Percentiles rank a stretch among this genome's conserved stretches.
These are phyloP conservation scores for Camillea tinctor DNA, from an alignment of 2,329 filamentous ascomycete species.

Conservation along the genomic window DNA sequence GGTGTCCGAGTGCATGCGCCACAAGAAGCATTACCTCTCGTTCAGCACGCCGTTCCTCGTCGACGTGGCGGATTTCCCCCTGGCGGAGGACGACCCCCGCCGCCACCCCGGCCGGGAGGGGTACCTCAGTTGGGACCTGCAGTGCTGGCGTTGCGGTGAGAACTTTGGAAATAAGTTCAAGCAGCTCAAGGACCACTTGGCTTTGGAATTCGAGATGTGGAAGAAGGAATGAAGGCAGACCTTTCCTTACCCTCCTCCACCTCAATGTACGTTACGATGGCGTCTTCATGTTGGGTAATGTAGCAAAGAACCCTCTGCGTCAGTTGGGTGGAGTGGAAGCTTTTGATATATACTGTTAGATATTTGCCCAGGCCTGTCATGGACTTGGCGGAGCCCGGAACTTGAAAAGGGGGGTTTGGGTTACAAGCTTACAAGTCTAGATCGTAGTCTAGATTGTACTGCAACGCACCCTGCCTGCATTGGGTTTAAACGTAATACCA, in stretches of 20 bases:
- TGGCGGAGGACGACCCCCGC: constrained; percentile 63
- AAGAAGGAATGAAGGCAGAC: constrained; percentile 51
- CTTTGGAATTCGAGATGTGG: constrained; percentile 74
- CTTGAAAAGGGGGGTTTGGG: no score
- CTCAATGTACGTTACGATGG: not conserved
- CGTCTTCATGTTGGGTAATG: no score
- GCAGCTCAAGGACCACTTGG: constrained; percentile 55
- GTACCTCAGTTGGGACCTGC: constrained; percentile 65
- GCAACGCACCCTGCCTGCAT: no score
- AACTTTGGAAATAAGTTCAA: constrained; percentile 74
- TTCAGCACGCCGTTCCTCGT: constrained; percentile 87
- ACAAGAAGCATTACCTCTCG: constrained; percentile 88
- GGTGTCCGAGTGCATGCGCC: constrained; percentile 68
- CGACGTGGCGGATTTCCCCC: constrained; percentile 73
- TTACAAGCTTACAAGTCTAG: no score
- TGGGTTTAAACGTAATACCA: no score
- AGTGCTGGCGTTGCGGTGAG: constrained; percentile 80
- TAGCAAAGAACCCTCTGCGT: no score
- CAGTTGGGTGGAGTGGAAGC: no score
- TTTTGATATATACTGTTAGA: no score
- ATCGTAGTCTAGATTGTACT: no score
- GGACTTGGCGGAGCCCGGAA: no score
- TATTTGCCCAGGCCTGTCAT: no score
- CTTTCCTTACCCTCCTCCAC: not conserved
- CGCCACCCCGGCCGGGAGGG: constrained; percentile 53